Percentiles rank a stretch among this genome's conserved stretches.
Evolutionary conservation across 495 filamentous ascomycete species (phyloP).

Genomic region (Tetracladium marchalianum): DNA sequence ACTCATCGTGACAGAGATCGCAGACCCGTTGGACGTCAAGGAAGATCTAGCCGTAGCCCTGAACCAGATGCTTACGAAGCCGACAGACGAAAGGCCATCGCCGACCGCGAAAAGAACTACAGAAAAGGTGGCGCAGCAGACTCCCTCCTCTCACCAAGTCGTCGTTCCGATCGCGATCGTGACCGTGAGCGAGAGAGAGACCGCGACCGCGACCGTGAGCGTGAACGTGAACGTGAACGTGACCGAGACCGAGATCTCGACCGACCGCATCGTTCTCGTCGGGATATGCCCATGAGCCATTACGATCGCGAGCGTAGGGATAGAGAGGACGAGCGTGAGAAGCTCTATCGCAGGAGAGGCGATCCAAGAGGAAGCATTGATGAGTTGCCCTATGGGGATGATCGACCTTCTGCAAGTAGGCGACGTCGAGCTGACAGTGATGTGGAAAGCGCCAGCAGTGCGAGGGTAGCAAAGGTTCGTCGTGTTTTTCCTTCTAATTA

Average conservation of each 20-base stretch:
- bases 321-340: slow-evolving; percentile 50
- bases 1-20: slow-evolving; percentile 45
- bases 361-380: slow-evolving; percentile 65
- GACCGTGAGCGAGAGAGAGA: slow-evolving; percentile 22
- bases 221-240: slow-evolving; percentile 19
- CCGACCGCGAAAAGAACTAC: slow-evolving; percentile 79
- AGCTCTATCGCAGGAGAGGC: slow-evolving; percentile 72
- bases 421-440: slow-evolving; percentile 68
- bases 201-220: slow-evolving; percentile 35
- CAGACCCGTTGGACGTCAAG: slow-evolving; percentile 43
- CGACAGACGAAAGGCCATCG: slow-evolving; percentile 75
- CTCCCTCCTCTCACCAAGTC: slow-evolving; percentile 41
- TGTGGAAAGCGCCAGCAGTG: slow-evolving; percentile 58
- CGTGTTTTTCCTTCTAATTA: neutral
- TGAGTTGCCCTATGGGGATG: slow-evolving; percentile 83
- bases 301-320: slow-evolving; percentile 35
- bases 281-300: slow-evolving; percentile 26
- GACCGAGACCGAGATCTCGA: slow-evolving; percentile 48
- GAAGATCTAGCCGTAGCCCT: slow-evolving; percentile 61
- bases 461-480: slow-evolving; percentile 50
- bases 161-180: slow-evolving; percentile 25
- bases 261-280: slow-evolving; percentile 27
- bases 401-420: slow-evolving; percentile 48
- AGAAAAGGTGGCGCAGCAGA: slow-evolving; percentile 65
- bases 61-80: slow-evolving; percentile 84